Evolutionary conservation across 768 basidiomycete genomes (phyloP).

Genomic region (Boletus tomentosulus): DNA sequence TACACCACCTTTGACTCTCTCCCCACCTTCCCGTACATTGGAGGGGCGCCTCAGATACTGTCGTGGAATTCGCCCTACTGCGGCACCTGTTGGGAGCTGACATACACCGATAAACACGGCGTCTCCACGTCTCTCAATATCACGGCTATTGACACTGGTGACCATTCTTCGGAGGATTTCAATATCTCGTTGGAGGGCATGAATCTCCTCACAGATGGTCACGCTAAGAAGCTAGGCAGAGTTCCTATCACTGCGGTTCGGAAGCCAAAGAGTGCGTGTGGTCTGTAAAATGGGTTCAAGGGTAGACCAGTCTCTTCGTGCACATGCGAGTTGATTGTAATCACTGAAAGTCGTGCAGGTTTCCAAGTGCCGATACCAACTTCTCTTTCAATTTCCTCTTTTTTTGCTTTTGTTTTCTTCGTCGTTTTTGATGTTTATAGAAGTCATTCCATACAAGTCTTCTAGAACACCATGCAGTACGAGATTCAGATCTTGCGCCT

Average conservation of each 20-base stretch:
- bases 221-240: slow-evolving; percentile 26
- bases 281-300: slow-evolving; percentile 2
- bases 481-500: background rate
- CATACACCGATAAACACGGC: slow-evolving; percentile 35
- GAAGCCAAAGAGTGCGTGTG: slow-evolving; percentile 12
- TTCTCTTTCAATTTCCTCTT: background rate
- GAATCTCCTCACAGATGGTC: slow-evolving; percentile 31
- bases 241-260: slow-evolving; percentile 20
- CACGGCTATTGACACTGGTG: slow-evolving; percentile 49
- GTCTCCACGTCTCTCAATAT: slow-evolving; percentile 40
- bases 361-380: background rate
- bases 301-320: background rate
- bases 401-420: background rate
- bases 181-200: slow-evolving; percentile 34
- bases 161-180: slow-evolving; percentile 27
- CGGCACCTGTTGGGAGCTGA: slow-evolving; percentile 58
- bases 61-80: slow-evolving; percentile 52
- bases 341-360: background rate
- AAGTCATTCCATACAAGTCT: background rate
- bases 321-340: background rate
- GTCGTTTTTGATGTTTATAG: background rate
- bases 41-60: slow-evolving; percentile 47
- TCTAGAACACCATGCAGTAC: background rate
- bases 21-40: slow-evolving; percentile 58
- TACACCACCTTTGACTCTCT: slow-evolving; percentile 49